A percentile compares a stretch with the other conserved stretches of the same genome.
Conservation (phyloP, 106 monocot genomes). For the Dioscorea zingiberensis region DNA sequence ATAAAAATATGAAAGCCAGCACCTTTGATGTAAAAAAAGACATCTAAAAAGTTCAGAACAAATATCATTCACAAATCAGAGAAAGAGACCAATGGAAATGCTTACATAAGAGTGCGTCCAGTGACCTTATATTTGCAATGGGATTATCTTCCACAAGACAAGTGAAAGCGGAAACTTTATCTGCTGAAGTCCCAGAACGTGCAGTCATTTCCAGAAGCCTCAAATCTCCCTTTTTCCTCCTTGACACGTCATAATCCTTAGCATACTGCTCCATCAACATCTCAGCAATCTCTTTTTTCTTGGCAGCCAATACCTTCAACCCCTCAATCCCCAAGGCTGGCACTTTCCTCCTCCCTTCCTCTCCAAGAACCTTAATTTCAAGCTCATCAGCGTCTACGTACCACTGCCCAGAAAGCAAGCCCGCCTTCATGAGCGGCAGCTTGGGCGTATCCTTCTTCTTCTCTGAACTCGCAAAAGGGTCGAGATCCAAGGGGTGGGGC, state of each 20-base stretch:
- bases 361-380: conserved; percentile 43
- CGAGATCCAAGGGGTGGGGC: conserved; percentile 54
- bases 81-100: neutral
- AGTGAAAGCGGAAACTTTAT: conserved; percentile 76
- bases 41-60: no score
- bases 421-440: conserved; percentile 55
- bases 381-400: conserved; percentile 63
- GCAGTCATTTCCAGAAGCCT: conserved; percentile 56
- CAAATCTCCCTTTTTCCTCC: conserved; percentile 55
- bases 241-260: conserved; percentile 43
- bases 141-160: conserved; percentile 91
- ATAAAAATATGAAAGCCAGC: no score
- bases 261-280: conserved; percentile 61
- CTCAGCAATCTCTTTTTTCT: conserved; percentile 63
- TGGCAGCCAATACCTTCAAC: conserved; percentile 39
- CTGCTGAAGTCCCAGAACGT: conserved; percentile 73
- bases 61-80: no score
- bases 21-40: no score
- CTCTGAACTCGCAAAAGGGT: conserved; percentile 5
- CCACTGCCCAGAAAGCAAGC: conserved; percentile 52
- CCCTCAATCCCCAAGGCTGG: conserved; percentile 34
- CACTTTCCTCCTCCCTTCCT: conserved; percentile 5
- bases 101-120: conserved; percentile 76
- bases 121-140: conserved; percentile 66
- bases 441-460: conserved; percentile 8